Conservation (phyloP, 2,329 filamentous ascomycete genomes). For the Alternaria atra region DNA sequence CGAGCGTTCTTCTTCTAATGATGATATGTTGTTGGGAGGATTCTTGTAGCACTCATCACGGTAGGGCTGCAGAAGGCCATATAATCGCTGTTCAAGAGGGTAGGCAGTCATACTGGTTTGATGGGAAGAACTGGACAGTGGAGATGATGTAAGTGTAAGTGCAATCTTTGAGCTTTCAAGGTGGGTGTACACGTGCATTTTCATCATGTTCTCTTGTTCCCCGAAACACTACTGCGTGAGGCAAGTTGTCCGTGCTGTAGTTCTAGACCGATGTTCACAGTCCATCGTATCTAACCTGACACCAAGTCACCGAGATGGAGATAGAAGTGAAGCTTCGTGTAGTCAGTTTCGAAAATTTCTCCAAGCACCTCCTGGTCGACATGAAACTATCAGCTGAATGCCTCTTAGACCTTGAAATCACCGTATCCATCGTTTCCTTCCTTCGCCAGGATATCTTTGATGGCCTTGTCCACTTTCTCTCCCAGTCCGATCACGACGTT, state of each 20-base stretch:
- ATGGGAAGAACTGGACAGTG: background rate
- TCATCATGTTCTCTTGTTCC: background rate
- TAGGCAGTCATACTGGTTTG: background rate
- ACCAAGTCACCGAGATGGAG: background rate
- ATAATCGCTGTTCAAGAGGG: conserved; percentile 4
- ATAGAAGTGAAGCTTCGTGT: background rate
- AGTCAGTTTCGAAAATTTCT: background rate
- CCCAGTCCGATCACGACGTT: conserved; percentile 6
- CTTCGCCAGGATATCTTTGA: background rate
- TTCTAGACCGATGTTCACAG: background rate
- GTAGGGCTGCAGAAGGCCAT: conserved; percentile 3
- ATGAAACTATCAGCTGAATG: background rate
- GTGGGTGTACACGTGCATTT: background rate
- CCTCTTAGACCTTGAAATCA: background rate
- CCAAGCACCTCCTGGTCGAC: background rate
- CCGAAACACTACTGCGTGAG: background rate
- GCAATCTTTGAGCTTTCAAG: background rate
- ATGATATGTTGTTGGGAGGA: background rate
- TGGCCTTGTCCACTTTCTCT: conserved; percentile 15
- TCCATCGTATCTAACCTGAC: background rate
- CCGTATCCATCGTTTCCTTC: conserved; percentile 8
- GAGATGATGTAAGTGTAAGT: background rate
- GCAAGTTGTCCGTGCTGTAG: background rate
- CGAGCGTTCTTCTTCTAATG: conserved; percentile 5
- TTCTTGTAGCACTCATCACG: conserved; percentile 5